Evolutionary conservation across 495 filamentous ascomycete species (phyloP), one percentile per base, ranked within the genome.

Genomic region (Penicillium pulvis): DNA sequence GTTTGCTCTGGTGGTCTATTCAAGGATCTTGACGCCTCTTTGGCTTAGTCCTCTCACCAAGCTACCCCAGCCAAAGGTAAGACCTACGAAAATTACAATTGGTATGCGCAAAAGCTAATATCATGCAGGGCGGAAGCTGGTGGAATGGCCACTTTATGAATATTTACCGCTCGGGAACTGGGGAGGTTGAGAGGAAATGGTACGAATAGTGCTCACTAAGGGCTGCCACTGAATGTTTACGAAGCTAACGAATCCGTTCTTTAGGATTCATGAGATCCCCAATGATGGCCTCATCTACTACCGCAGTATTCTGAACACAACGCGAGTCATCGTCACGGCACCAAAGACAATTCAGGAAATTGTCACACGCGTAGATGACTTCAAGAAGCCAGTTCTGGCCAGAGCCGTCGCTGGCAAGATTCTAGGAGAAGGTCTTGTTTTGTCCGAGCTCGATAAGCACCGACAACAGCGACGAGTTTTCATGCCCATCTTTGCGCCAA

Each of bases 391-490:
- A 4, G 17, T 24, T 3, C 19, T 24, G 23, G 43, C 43, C 10
- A 46, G 23, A n/a, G 43, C 43, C 12, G 23, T 46, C 24, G 43
- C 43, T 14, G 43, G 43, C 12, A 46, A 46, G 43, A 24, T 46
- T 46, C 43, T 46, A 2, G 43, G 43, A 10, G 43, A 46, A 24
- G 43, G 43, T 24, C 43, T 46, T 11, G 43, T 46, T 24, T 24
- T 46, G 19, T 20, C 43, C 20, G 43, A 46, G 12, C 43, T 46
- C 20, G 43, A 46, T 19, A 46, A 46, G 43, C 43, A 46, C 43
- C 17, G 43, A 10, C 43, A 46, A 7, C 43, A 46, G 23, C 43
- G 43, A 20, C 43, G 43, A 3, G 43, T 46, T 24, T 46, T 46
- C 12, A 46, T 46, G 43, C 43, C 43, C 11, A 46, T 46, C 23